A percentile compares a stretch with the other conserved stretches of the same genome.
Evolutionary conservation across 345 rosid genomes (phyloP).

Genomic region (Theobroma cacao): DNA sequence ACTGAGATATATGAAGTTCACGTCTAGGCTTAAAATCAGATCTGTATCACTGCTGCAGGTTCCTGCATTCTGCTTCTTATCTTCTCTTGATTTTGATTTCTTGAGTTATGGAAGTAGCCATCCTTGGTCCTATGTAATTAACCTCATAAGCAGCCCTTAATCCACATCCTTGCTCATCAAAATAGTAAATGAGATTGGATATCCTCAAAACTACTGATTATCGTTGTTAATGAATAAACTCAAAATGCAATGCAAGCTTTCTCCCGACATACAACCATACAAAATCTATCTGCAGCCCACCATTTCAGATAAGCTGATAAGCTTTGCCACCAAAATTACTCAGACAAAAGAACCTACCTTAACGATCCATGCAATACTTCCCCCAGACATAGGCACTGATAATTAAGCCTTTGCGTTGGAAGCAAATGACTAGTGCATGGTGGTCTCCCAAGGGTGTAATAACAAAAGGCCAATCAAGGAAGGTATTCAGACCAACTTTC

Average conservation of each 20-base stretch:
- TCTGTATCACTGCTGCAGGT: conserved; percentile 29
- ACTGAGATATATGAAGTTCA: conserved; percentile 27
- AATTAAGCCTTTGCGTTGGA: background rate
- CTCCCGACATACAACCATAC: no score
- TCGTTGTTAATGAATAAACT: background rate
- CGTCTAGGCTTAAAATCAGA: conserved; percentile 38
- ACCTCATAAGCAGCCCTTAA: conserved; percentile 69
- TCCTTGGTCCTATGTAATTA: conserved; percentile 66
- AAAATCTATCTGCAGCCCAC: background rate
- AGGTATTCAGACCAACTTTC: conserved; percentile 43
- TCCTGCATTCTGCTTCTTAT: conserved; percentile 30
- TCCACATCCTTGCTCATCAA: conserved; percentile 74
- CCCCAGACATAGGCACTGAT: no score
- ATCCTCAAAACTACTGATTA: background rate
- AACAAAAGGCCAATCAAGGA: background rate
- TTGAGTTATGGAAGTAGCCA: conserved; percentile 54
- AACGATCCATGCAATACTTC: no score
- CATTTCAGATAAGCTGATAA: background rate
- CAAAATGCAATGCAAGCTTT: background rate
- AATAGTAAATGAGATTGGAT: conserved; percentile 4
- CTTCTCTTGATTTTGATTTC: conserved; percentile 39
- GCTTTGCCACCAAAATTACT: background rate
- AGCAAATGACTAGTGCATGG: background rate
- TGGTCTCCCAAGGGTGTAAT: background rate
- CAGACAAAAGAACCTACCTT: no score